Conservation (phyloP, 768 basidiomycete species). For the Boletus bicolor region DNA sequence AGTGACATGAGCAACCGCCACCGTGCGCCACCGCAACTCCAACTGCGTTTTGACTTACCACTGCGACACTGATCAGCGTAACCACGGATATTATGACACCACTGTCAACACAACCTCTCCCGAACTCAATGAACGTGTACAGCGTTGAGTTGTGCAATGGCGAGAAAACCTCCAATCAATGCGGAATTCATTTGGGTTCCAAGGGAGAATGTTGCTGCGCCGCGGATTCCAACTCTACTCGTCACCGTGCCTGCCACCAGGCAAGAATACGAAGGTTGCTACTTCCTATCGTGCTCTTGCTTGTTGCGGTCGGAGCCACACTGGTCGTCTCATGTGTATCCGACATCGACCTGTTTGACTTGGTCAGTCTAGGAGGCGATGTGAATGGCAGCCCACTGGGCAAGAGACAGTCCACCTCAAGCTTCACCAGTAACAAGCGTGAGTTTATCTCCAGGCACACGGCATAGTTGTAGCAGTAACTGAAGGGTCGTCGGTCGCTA, state of each 20-base stretch:
- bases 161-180: constrained; percentile 23
- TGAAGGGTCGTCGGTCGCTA: not conserved
- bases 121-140: constrained; percentile 23
- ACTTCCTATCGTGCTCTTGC: constrained; percentile 31
- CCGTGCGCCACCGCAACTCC: not conserved
- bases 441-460: constrained; percentile 13
- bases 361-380: constrained; percentile 25
- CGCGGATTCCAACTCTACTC: constrained; percentile 13
- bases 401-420: constrained; percentile 27
- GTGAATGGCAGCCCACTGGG: constrained; percentile 28
- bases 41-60: not conserved
- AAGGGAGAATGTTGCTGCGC: constrained; percentile 21
- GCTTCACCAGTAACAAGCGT: constrained; percentile 45
- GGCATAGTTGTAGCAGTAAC: not conserved
- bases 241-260: constrained; percentile 34
- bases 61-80: constrained; percentile 5
- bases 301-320: constrained; percentile 32
- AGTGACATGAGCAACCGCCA: not conserved
- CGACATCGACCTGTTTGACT: constrained; percentile 22
- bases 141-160: constrained; percentile 2
- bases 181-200: constrained; percentile 21
- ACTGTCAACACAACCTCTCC: constrained; percentile 27
- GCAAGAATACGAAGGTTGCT: constrained; percentile 33
- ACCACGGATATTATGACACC: constrained; percentile 25
- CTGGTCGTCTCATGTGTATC: constrained; percentile 33